Evolutionary conservation across 768 basidiomycete species (phyloP).

Genomic region (Exsudoporus frostii): DNA sequence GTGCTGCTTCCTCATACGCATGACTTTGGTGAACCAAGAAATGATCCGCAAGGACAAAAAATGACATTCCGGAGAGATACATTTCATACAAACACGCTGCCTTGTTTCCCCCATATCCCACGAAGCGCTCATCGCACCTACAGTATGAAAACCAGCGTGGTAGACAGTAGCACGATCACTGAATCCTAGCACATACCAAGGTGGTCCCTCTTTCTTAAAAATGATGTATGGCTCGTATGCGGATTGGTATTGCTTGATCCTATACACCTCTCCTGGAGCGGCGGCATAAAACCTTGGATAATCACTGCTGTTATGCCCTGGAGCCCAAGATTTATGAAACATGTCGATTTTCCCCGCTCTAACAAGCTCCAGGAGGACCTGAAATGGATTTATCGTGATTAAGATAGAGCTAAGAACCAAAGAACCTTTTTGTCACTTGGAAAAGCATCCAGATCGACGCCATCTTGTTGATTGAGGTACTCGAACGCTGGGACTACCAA

Average conservation of each 20-base stretch:
- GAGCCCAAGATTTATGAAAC: slow-evolving; percentile 76
- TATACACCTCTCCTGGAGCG: slow-evolving; percentile 65
- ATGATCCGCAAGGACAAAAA: slow-evolving; percentile 81
- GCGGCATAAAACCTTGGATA: slow-evolving; percentile 66
- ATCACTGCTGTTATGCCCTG: slow-evolving; percentile 80
- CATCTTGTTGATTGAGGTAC: slow-evolving; percentile 63
- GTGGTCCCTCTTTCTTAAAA: slow-evolving; percentile 70
- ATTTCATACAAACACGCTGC: slow-evolving; percentile 91
- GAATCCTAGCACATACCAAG: slow-evolving; percentile 50
- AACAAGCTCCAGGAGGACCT: slow-evolving; percentile 61
- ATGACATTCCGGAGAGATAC: slow-evolving; percentile 82
- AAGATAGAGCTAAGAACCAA: background rate
- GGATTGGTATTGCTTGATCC: slow-evolving; percentile 72
- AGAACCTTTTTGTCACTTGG: slow-evolving; percentile 66
- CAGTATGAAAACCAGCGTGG: background rate
- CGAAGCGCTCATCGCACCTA: slow-evolving; percentile 90
- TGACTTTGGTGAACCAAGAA: slow-evolving; percentile 90
- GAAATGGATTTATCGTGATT: background rate
- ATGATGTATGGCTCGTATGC: slow-evolving; percentile 90
- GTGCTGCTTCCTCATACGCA: slow-evolving; percentile 69
- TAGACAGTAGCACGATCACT: background rate
- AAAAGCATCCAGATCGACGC: slow-evolving; percentile 54
- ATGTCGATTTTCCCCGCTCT: slow-evolving; percentile 55
- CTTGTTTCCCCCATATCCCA: slow-evolving; percentile 91
- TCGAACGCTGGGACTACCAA: slow-evolving; percentile 88